Evolutionary conservation across 2,329 filamentous ascomycete species (phyloP).

Genomic region (Pseudocercospora vitis): DNA sequence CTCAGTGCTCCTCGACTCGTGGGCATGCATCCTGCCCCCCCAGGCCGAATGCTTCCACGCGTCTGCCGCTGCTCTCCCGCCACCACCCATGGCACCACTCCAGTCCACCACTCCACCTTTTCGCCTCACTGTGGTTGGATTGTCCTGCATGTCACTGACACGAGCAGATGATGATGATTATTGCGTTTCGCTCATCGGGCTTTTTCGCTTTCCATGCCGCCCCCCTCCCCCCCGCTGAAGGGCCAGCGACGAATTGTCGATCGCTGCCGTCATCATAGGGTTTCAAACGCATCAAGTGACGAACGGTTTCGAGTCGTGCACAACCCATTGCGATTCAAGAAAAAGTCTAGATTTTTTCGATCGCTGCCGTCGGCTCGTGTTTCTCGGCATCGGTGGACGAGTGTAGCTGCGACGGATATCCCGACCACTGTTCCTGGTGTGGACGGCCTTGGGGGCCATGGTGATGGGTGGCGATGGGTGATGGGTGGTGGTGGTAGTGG

Average conservation of each 20-base stretch:
- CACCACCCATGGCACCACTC: background rate
- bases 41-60: background rate
- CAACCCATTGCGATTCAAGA: too few species aligned
- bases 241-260: background rate
- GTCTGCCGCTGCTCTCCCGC: background rate
- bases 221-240: background rate
- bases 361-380: too few species aligned
- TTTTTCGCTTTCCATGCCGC: background rate
- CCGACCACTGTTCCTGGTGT: too few species aligned
- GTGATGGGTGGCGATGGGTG: too few species aligned
- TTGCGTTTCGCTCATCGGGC: background rate
- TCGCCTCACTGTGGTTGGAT: constrained; percentile 4
- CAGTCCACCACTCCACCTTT: background rate
- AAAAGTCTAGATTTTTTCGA: too few species aligned
- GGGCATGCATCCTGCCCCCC: background rate
- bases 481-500: too few species aligned
- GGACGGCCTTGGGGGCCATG: too few species aligned
- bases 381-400: too few species aligned
- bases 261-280: background rate
- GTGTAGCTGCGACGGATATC: too few species aligned
- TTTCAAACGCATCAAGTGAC: too few species aligned
- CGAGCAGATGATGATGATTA: background rate
- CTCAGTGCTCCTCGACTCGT: background rate
- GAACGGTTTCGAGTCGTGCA: too few species aligned
- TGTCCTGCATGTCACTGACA: background rate